phyloP scores from a whole-genome alignment of 2,329 filamentous ascomycete genomes.

The Parastagonospora nodorum region DNA sequence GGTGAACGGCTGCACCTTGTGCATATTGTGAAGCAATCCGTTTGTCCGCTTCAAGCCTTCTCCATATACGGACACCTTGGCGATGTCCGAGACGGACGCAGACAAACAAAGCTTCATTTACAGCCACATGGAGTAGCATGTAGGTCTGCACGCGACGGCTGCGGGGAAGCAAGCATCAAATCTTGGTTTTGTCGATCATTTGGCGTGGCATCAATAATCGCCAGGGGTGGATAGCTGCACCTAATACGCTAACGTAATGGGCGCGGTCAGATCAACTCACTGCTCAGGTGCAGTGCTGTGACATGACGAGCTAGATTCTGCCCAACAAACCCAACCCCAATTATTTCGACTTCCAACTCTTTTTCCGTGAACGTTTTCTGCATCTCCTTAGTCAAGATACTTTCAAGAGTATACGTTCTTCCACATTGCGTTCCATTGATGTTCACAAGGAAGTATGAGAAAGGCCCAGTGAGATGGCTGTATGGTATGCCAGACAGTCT shows the following conservation, averaged over 20 bases:
- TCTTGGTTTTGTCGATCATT: slow-evolving; percentile 7
- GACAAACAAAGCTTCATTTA: background rate
- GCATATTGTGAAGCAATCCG: slow-evolving; percentile 12
- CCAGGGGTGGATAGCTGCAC: background rate
- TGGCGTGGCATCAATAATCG: background rate
- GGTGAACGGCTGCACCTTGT: background rate
- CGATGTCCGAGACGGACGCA: background rate
- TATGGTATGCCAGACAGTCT: slow-evolving; percentile 22
- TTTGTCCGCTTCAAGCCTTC: slow-evolving; percentile 7
- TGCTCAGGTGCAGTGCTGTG: background rate
- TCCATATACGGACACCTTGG: slow-evolving; percentile 1
- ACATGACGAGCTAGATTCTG: slow-evolving; percentile 12
- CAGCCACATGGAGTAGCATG: slow-evolving; percentile 3
- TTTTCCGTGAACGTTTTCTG: slow-evolving; percentile 10
- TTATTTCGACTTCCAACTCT: slow-evolving; percentile 17
- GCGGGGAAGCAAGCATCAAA: slow-evolving; percentile 9
- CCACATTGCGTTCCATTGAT: slow-evolving; percentile 27
- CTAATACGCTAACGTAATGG: slow-evolving; percentile 2
- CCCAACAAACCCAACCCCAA: slow-evolving; percentile 40
- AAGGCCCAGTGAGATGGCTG: slow-evolving; percentile 42
- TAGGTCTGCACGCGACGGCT: slow-evolving; percentile 4
- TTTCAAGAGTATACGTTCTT: slow-evolving; percentile 38
- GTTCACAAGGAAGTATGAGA: slow-evolving; percentile 37
- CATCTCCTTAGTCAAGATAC: slow-evolving; percentile 18
- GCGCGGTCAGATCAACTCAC: background rate